phyloP scores from a whole-genome alignment of 192 early-diverging fungal species.

The Backusella westeae region DNA sequence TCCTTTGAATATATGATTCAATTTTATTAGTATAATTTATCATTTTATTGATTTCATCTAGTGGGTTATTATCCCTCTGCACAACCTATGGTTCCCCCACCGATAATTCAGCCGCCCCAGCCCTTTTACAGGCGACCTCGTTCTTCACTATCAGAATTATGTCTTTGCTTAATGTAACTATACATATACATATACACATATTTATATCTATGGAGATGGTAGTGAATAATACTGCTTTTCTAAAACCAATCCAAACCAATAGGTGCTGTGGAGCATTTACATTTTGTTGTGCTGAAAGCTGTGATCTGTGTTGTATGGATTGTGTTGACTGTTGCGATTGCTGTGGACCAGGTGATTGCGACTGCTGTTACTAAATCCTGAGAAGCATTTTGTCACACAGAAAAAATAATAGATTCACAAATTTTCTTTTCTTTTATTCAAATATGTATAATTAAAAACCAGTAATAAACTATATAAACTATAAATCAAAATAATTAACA shows the following conservation, averaged over 20 bases:
- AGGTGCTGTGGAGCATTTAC: slow-evolving; percentile 6
- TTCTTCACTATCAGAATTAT: not conserved
- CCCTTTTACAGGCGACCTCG: not conserved
- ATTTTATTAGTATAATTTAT: not conserved
- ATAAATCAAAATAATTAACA: not conserved
- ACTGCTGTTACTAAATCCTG: slow-evolving; percentile 7
- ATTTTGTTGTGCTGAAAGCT: not conserved
- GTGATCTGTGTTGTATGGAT: not conserved
- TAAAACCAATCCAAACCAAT: not conserved
- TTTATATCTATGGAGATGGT: not conserved
- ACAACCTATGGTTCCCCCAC: not conserved
- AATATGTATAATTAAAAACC: not conserved
- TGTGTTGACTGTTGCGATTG: not conserved
- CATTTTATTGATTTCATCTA: not conserved
- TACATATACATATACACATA: not conserved
- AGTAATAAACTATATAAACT: not conserved
- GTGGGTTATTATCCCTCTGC: not conserved
- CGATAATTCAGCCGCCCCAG: not conserved
- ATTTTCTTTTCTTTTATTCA: not conserved
- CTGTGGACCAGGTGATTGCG: slow-evolving; percentile 3
- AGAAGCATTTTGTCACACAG: not conserved
- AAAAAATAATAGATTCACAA: not conserved
- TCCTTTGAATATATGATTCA: not conserved
- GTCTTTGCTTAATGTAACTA: slow-evolving; percentile 1
- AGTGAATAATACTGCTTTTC: not conserved